These are phyloP conservation scores for Calonectria fujianensis DNA, from an alignment of 2,329 filamentous ascomycete genomes.

Conservation along the genomic window DNA sequence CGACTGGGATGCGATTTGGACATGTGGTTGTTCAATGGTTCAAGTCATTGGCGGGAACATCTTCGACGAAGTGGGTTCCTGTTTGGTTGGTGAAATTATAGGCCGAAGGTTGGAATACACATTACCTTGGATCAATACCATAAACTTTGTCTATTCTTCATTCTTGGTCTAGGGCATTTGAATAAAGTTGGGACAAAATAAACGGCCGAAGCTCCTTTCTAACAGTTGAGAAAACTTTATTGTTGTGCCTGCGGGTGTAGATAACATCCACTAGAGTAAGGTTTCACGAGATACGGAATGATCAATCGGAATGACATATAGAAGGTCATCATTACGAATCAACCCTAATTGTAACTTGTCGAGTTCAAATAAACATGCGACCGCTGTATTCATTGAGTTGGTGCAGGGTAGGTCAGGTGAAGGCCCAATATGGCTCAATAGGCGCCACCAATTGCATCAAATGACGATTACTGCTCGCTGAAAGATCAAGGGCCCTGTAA, in stretches of 20 bases:
- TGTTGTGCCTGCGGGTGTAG: neutral
- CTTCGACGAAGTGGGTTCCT: neutral
- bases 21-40: too few relatives aligned
- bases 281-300: neutral
- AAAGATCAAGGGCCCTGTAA: conserved; percentile 1
- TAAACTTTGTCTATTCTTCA: neutral
- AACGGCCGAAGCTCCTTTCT: neutral
- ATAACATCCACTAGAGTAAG: neutral
- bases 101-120: neutral
- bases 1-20: neutral
- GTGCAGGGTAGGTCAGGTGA: neutral
- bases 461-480: neutral
- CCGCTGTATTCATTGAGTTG: neutral
- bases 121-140: neutral
- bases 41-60: neutral
- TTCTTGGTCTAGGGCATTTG: neutral
- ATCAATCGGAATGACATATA: neutral
- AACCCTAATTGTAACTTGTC: neutral
- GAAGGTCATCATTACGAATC: neutral
- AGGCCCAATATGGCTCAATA: neutral
- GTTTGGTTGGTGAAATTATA: neutral
- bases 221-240: too few relatives aligned
- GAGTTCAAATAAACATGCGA: neutral
- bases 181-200: neutral
- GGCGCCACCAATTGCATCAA: neutral